A percentile compares a stretch with the other conserved stretches of the same genome.
Evolutionary conservation across 495 filamentous ascomycete genomes (phyloP).

Genomic region (Trichocladium antarcticum): DNA sequence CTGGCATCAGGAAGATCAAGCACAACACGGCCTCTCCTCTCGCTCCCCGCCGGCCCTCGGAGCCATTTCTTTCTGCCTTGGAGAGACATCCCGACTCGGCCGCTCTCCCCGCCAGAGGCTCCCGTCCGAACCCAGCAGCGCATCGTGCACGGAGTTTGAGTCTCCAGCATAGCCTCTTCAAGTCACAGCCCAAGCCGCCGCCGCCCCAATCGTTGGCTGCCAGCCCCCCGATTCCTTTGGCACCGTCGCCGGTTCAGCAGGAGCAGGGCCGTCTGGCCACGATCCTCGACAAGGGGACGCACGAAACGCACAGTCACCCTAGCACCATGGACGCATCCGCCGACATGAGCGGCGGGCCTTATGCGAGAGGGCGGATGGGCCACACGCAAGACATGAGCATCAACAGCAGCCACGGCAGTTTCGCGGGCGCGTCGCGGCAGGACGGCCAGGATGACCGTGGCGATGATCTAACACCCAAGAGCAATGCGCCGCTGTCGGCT

Average conservation of each 20-base stretch:
- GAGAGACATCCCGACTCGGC: slow-evolving; percentile 21
- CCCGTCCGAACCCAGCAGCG: slow-evolving; percentile 10
- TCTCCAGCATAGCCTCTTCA: slow-evolving; percentile 40
- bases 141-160: slow-evolving; percentile 42
- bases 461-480: slow-evolving; percentile 40
- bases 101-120: slow-evolving; percentile 15
- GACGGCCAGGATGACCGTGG: slow-evolving; percentile 37
- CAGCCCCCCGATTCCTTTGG: slow-evolving; percentile 26
- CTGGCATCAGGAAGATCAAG: slow-evolving; percentile 39
- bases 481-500: slow-evolving; percentile 42
- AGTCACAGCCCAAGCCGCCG: slow-evolving; percentile 42
- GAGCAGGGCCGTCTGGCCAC: slow-evolving; percentile 18
- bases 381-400: slow-evolving; percentile 21
- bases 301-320: slow-evolving; percentile 34
- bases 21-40: slow-evolving; percentile 28
- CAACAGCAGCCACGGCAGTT: slow-evolving; percentile 49
- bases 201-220: slow-evolving; percentile 31
- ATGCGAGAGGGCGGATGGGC: slow-evolving; percentile 18
- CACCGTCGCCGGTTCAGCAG: not conserved
- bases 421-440: slow-evolving; percentile 30
- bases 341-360: slow-evolving; percentile 22
- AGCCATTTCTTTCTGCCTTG: slow-evolving; percentile 11
- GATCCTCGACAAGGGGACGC: slow-evolving; percentile 22
- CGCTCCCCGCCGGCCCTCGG: slow-evolving; percentile 22
- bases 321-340: slow-evolving; percentile 55